These are phyloP conservation scores for Phytomonas sp. DNA, from an alignment of 208 protist species.

Conservation along the genomic window DNA sequence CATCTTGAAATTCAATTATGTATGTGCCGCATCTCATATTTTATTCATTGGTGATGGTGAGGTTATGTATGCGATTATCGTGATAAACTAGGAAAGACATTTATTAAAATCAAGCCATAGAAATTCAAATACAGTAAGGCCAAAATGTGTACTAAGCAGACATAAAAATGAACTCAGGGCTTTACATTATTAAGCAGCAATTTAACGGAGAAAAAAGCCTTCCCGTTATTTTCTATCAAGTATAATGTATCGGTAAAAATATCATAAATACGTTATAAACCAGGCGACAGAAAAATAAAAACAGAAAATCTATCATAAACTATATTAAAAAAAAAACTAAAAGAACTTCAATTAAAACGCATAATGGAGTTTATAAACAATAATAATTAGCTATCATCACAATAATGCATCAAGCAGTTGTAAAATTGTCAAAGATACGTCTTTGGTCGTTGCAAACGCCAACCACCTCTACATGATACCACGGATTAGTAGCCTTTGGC, in stretches of 20 bases:
- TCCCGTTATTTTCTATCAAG: constrained; percentile 1
- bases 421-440: too few species aligned
- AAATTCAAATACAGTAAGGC: neutral
- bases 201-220: neutral
- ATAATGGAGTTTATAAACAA: constrained; percentile 2
- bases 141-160: neutral
- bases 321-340: constrained; percentile 1
- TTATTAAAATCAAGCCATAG: neutral
- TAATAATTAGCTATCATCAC: neutral
- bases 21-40: too few species aligned
- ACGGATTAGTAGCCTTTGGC: too few species aligned
- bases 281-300: constrained; percentile 2
- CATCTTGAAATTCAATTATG: too few species aligned
- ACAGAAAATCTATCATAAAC: constrained; percentile 5
- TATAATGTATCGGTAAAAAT: constrained; percentile 8
- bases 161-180: neutral
- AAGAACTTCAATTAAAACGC: constrained; percentile 7
- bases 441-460: too few species aligned
- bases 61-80: too few species aligned
- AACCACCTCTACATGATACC: too few species aligned
- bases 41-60: too few species aligned
- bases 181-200: neutral
- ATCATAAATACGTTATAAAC: constrained; percentile 16
- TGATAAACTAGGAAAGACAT: neutral
- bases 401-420: neutral